Percentiles rank a stretch among this genome's conserved stretches.
Conservation (phyloP, 306 rosid genomes). For the Trifolium subterraneum region DNA sequence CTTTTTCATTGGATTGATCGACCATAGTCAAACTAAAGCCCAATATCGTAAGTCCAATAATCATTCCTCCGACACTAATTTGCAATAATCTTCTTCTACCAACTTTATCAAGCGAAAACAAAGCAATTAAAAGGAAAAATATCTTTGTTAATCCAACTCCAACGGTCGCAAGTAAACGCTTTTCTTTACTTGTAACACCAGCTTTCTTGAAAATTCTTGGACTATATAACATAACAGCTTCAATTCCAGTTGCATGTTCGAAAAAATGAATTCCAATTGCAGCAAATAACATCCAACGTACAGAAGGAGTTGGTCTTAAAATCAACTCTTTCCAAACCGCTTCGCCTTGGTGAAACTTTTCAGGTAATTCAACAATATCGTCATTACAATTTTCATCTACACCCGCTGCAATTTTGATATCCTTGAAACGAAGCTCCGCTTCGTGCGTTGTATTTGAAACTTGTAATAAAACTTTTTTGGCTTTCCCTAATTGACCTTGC, state of each 20-base stretch:
- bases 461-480: slow-evolving; percentile 47
- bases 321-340: slow-evolving; percentile 76
- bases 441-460: slow-evolving; percentile 61
- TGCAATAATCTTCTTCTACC: slow-evolving; percentile 68
- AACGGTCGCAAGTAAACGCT: slow-evolving; percentile 69
- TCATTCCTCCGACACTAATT: slow-evolving; percentile 62
- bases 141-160: slow-evolving; percentile 74
- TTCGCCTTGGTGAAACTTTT: slow-evolving; percentile 32
- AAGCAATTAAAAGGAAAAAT: slow-evolving; percentile 50
- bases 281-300: slow-evolving; percentile 69
- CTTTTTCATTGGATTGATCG: slow-evolving; percentile 39
- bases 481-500: slow-evolving; percentile 65
- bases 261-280: slow-evolving; percentile 80
- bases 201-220: slow-evolving; percentile 84
- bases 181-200: slow-evolving; percentile 60
- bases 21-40: slow-evolving; percentile 70
- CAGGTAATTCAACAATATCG: slow-evolving; percentile 17
- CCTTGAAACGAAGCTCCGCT: slow-evolving; percentile 60
- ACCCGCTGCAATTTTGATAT: slow-evolving; percentile 67
- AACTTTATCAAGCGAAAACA: slow-evolving; percentile 60
- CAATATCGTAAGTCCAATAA: slow-evolving; percentile 44
- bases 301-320: slow-evolving; percentile 56
- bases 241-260: slow-evolving; percentile 81
- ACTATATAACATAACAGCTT: slow-evolving; percentile 76
- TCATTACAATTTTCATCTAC: slow-evolving; percentile 44